Evolutionary conservation across 2,329 filamentous ascomycete species (phyloP).

Genomic region (Claviceps sp.): DNA sequence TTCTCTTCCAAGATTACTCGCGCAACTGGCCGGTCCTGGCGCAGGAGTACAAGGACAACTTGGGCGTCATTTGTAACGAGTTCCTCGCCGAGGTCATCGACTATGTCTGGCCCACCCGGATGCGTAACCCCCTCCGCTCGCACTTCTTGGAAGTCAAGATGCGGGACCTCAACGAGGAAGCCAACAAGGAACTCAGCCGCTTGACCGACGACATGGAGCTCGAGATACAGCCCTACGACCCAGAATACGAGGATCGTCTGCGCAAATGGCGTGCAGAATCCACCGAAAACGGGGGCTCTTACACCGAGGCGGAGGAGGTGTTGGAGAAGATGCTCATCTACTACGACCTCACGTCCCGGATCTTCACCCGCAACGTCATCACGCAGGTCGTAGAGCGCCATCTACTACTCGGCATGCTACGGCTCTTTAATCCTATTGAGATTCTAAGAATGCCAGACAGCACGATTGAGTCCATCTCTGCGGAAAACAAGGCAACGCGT

Average conservation of each 20-base stretch:
- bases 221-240: constrained; percentile 39
- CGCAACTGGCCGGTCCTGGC: constrained; percentile 39
- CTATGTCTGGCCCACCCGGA: constrained; percentile 35
- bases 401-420: constrained; percentile 36
- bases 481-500: constrained; percentile 39
- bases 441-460: constrained; percentile 32
- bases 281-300: constrained; percentile 30
- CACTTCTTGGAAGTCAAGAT: constrained; percentile 37
- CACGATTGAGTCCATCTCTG: constrained; percentile 35
- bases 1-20: constrained; percentile 40
- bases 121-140: constrained; percentile 35
- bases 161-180: constrained; percentile 31
- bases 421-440: constrained; percentile 38
- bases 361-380: constrained; percentile 38
- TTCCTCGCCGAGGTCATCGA: constrained; percentile 38
- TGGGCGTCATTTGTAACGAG: constrained; percentile 40
- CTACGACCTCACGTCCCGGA: constrained; percentile 38
- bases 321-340: constrained; percentile 44
- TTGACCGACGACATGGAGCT: constrained; percentile 38
- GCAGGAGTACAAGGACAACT: constrained; percentile 40
- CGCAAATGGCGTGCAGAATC: constrained; percentile 31
- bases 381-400: constrained; percentile 39
- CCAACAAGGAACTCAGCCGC: constrained; percentile 31
- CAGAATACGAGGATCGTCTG: constrained; percentile 38
- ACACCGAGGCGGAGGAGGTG: constrained; percentile 38